Evolutionary conservation across 2,329 filamentous ascomycete species (phyloP), one percentile per base, ranked within the genome.

Genomic region (Ceratocystis lukuohia): DNA sequence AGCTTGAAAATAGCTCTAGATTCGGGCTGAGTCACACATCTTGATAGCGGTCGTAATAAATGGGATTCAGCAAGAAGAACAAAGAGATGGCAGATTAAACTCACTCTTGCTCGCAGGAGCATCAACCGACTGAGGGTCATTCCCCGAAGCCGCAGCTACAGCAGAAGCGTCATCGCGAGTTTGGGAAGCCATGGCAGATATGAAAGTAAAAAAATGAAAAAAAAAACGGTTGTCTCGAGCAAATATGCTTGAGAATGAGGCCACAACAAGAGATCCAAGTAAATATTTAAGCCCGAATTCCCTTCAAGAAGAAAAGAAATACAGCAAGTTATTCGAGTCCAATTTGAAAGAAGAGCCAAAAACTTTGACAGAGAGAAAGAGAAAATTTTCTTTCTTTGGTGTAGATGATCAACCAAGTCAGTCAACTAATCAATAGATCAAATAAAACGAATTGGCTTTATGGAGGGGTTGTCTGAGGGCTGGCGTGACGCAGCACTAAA

Each of bases 21-120:
- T 15, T 28, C 10, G 20, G 10, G 22, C 48, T 28, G 48, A 53
- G 48, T 53, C 48, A 53, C 48, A 28, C 2, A 41, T 41, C 37
- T 12, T 41, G 37, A 41, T 10, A 41, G 7, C 8, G 8, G 22
- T 50, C 48, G 48, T 10, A 5, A 20, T n/a, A 20, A 48, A 22
- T n/a, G 46, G 20, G 8, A 44, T 17, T 2, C 20, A 37, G 15
- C 17, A 37, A 6, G 41, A 33, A 6, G n/a, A 37, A 61, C 17
- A 44, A 17, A 41, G 17, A 62, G 61, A 62, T 44, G 7, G 25
- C 46, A 28, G 61, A 48, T 30, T 20, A 33, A 41, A 63, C 61
- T 63, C 61, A 63, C 61, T 63, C 61, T 63, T 63, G 41, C 61
- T 48, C 46, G 61, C 61, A 45, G 46, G 12, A 48, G 61, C 61